Evolutionary conservation across 1,139 yeast genomes (phyloP), one percentile per base, ranked within the genome.

Genomic region (Hemisphaericaspora xylofermentans): DNA sequence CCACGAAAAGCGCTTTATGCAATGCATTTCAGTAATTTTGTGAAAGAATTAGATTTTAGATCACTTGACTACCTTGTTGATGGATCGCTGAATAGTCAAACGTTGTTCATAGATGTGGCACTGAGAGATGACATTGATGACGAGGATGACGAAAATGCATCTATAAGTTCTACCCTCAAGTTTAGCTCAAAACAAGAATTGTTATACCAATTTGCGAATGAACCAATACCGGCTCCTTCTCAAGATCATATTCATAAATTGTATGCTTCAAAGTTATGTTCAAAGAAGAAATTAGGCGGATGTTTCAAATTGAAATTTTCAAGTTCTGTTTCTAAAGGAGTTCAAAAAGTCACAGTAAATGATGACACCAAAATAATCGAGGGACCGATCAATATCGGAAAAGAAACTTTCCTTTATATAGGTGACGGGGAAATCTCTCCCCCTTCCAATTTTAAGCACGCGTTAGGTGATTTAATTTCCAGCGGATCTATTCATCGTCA

Each of bases 1-100:
- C 85, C 91, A 0, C 73, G 84, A 48, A 88, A 84, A 56, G 80
- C 86, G 40, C 64, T 91, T 7, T 73, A 77, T 51, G 96, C 95
- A 0, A 62, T 89, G 43, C 82, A 80, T 44, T 82, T 80, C 38
- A 71, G 83, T 2, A 71, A 71, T 24, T 82, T 88, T 58, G 94
- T 86, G 3, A 73, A 76, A 17, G 96, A 88, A 54, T 54, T 88
- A 17, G 67, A 78, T 38, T 79, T 87, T 47, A 74, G 93, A 45
- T 71, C 76, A n/a, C 63, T 88, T 18, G 63, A 68, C 3, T 48
- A 71, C 32, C 63, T 87, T 39, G 74, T 91, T 15, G 83, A 82
- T 44, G 82, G 85, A 4, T 49, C 66, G 0, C 53, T 65, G 0
- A 26, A 59, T 0, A 64, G 74, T 32, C 88, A 82, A 52, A 80